phyloP scores from a whole-genome alignment of 2,329 filamentous ascomycete species.

The Thelonectria blattea region DNA sequence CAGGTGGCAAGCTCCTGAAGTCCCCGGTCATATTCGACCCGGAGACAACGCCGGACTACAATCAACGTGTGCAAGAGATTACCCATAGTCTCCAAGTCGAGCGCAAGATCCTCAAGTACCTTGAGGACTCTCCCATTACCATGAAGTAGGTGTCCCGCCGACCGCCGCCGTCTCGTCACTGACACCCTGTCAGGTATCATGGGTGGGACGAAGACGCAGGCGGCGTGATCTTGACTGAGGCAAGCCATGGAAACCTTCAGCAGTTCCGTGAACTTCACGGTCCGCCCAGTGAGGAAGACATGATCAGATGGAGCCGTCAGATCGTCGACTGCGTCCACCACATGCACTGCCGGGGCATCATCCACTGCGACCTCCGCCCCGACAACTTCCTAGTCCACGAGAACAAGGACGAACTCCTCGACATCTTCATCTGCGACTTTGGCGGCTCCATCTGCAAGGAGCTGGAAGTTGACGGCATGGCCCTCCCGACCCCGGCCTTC shows the following conservation, averaged over 20 bases:
- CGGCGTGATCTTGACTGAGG: slow-evolving; percentile 26
- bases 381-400: slow-evolving; percentile 42
- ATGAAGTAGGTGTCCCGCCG: slow-evolving; percentile 2
- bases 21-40: neutral
- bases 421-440: slow-evolving; percentile 44
- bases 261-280: slow-evolving; percentile 19
- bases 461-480: slow-evolving; percentile 35
- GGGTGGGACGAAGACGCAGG: slow-evolving; percentile 6
- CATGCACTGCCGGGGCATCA: slow-evolving; percentile 40
- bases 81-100: slow-evolving; percentile 1
- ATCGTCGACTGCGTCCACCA: slow-evolving; percentile 38
- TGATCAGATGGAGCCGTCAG: slow-evolving; percentile 36
- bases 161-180: neutral
- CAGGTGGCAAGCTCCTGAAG: neutral
- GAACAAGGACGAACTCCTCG: slow-evolving; percentile 27
- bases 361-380: slow-evolving; percentile 43
- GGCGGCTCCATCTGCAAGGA: slow-evolving; percentile 41
- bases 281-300: slow-evolving; percentile 1
- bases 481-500: slow-evolving; percentile 30
- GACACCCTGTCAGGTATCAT: neutral
- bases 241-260: slow-evolving; percentile 29
- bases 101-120: slow-evolving; percentile 7
- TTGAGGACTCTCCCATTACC: slow-evolving; percentile 1
- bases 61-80: neutral
- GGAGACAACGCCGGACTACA: slow-evolving; percentile 2